phyloP scores from a whole-genome alignment of 306 rosid genomes.

The Vigna mungo region DNA sequence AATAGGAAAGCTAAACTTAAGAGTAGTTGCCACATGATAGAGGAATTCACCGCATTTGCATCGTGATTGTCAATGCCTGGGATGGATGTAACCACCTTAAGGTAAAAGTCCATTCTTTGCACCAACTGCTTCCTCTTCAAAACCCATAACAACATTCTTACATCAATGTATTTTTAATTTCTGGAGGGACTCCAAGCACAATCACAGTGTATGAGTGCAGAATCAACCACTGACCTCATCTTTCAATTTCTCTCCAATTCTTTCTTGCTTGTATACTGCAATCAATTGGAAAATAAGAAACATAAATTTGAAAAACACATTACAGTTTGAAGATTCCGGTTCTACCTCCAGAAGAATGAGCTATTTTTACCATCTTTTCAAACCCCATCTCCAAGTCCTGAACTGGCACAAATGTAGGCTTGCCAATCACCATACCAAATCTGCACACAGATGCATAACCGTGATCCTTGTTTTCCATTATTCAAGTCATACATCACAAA shows the following conservation, averaged over 20 bases:
- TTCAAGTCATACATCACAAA: background rate
- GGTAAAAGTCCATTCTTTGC: slow-evolving; percentile 74
- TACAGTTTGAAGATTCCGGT: slow-evolving; percentile 35
- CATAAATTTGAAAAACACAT: slow-evolving; percentile 33
- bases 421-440: slow-evolving; percentile 78
- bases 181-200: slow-evolving; percentile 12
- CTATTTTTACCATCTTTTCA: slow-evolving; percentile 89
- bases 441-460: slow-evolving; percentile 51
- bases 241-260: slow-evolving; percentile 66
- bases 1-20: slow-evolving; percentile 19
- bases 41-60: slow-evolving; percentile 76
- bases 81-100: slow-evolving; percentile 74
- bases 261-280: slow-evolving; percentile 84
- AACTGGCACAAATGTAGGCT: slow-evolving; percentile 87
- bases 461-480: slow-evolving; percentile 21
- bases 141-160: slow-evolving; percentile 43
- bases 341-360: slow-evolving; percentile 86
- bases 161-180: slow-evolving; percentile 25
- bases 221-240: slow-evolving; percentile 72
- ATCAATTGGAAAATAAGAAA: slow-evolving; percentile 30
- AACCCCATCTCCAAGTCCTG: slow-evolving; percentile 93
- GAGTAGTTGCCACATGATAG: slow-evolving; percentile 27
- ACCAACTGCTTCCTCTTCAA: slow-evolving; percentile 77
- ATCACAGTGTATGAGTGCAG: slow-evolving; percentile 14
- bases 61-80: slow-evolving; percentile 86